Evolutionary conservation across 2,329 filamentous ascomycete species (phyloP), one percentile per base, ranked within the genome.

Genomic region (Westerdykella sp.): DNA sequence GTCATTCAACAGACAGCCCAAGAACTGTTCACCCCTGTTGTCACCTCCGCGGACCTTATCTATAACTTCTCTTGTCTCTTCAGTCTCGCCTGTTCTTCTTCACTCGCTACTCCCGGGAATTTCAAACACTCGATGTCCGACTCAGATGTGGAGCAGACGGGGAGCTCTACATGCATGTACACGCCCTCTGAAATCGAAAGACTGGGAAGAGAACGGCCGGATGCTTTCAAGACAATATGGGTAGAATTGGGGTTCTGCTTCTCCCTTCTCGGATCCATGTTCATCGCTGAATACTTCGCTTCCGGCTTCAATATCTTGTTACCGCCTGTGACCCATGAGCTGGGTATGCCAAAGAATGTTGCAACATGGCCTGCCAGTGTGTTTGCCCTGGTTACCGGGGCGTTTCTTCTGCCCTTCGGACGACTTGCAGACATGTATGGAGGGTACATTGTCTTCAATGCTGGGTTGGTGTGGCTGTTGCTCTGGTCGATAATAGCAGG

Each of bases 291-390:
- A 68, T 90, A 83, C 65, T 85, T 84, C 59, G 77, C 91, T 40
- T 85, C 82, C 37, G 87, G 87, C 25, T 93, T 90, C 56, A 79
- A 74, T 45, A 69, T 81, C 46, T 67, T 91, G 21, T 66, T 90
- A 0, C 86, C 87, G 1, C 79, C 78, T 0, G 63, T 93, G 3
- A 71, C 79, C 10, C 59, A 65, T 10, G 74, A 79, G 1, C 73
- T 93, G 4, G 43, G 79, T 32, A 88, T 93, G 34, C 78, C 85
- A 0, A 74, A 81, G 36, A 77, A 81, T 31, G 80, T 83, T 5
- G 68, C 69, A 2, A 75, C 75, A 39, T 68, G 65, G 65, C 65
- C 65, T 1, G 61, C 65, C 11, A 66, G 60, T 28, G 64, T 63
- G 1, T 68, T 67, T 49, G 60, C 65, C 1, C 46, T 68, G 12